Base-by-base conservation (phyloP, 2,329 filamentous ascomycete species). In the Calonectria pseudoreteaudii region DNA sequence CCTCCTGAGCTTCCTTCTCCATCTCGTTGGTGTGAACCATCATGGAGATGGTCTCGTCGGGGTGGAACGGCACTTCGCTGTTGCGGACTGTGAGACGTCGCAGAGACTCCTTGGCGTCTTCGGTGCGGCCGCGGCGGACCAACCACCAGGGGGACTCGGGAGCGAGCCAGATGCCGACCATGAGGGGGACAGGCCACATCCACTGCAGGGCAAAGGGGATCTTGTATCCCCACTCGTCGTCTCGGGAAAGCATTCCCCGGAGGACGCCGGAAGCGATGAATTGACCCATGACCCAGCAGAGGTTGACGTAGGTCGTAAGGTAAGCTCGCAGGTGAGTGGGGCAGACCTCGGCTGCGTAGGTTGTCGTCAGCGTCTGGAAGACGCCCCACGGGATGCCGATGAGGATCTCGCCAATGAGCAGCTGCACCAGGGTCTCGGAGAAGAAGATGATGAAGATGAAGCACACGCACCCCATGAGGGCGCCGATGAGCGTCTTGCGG, bases 61-160 rank as follows among this genome's bases (percentile, higher is more conserved):
- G 80, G 41, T 86, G 83, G 68, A 87, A 85, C 8, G 81, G 76
- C 4, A 78, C 26, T 4, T 74, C 80, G 68, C 66, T 76, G 75
- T 83, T 88, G 31, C 88, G 83, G 11, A 75, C 80, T 5, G 85
- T 86, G 23, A 90, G 83, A 7, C 86, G 82, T 44, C 80, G 74
- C 0, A 89, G 77, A 0, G 86, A 83, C 8, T 77, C 71, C 75
- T 85, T 85, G 30, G 84, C 87, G 1, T 86, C 84, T 3, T 85
- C 84, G 4, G 84, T 74, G 13, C 83, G 82, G 2, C 83, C 85
- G 4, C 82, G 80, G 9, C 87, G 85, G 11, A 89, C 85, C 7
- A 88, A 84, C 85, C 86, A 89, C 86, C 88, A 89, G 1, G 88
- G 88, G 3, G 86, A 88, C 74, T 89, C 88, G 1, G 88, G 88